Evolutionary conservation across 352 stramenopile genomes (phyloP).

Genomic region (Globisporangium spinosum): DNA sequence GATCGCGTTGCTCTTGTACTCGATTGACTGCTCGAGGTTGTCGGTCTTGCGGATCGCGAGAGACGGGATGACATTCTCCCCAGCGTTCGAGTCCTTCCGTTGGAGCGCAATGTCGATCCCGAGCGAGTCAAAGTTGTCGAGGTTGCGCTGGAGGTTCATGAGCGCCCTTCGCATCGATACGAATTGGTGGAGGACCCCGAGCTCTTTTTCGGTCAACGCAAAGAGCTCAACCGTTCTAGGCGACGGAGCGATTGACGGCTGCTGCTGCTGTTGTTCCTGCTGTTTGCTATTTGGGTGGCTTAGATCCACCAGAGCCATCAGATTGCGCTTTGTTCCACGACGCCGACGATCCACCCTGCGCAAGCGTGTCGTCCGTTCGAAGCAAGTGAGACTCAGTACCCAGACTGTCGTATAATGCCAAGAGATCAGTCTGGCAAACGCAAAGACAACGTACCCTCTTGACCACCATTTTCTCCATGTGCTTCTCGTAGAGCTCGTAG

Average conservation of each 20-base stretch:
- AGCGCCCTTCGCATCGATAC: conserved; percentile 46
- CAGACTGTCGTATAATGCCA: neutral
- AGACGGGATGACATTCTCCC: conserved; percentile 2
- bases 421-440: neutral
- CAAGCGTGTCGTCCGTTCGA: neutral
- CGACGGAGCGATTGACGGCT: neutral
- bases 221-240: conserved; percentile 21
- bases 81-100: conserved; percentile 18
- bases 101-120: conserved; percentile 27
- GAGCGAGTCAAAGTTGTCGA: conserved; percentile 39
- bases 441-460: conserved; percentile 35
- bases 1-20: conserved; percentile 52
- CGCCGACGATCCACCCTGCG: conserved; percentile 47
- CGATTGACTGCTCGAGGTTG: conserved; percentile 41
- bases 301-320: conserved; percentile 2
- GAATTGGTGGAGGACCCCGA: conserved; percentile 43
- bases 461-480: conserved; percentile 58
- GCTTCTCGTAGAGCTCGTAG: conserved; percentile 62
- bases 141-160: conserved; percentile 43
- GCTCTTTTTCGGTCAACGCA: conserved; percentile 39
- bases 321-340: conserved; percentile 33
- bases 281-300: conserved; percentile 1
- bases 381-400: neutral
- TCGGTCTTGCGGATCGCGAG: conserved; percentile 24
- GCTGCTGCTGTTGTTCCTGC: neutral